phyloP scores from a whole-genome alignment of 2,329 filamentous ascomycete genomes.

The Cadophora sp. region DNA sequence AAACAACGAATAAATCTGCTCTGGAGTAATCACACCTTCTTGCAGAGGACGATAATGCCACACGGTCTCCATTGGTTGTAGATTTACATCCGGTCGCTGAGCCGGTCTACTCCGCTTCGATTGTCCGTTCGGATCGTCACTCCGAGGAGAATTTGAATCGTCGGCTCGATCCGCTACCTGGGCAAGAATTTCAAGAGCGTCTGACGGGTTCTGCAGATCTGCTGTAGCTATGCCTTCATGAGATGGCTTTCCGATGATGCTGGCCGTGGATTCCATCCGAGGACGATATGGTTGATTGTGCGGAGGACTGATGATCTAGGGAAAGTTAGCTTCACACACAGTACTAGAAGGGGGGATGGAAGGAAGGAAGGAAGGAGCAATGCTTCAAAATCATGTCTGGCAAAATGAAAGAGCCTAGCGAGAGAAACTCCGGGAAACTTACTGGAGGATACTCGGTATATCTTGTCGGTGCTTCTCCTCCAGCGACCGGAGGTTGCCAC shows the following conservation, averaged over 20 bases:
- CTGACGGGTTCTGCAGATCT: slow-evolving; percentile 44
- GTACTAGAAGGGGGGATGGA: background rate
- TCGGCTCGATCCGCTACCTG: slow-evolving; percentile 43
- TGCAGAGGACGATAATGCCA: slow-evolving; percentile 41
- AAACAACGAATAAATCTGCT: slow-evolving; percentile 41
- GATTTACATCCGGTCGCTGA: slow-evolving; percentile 22
- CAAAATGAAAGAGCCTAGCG: background rate
- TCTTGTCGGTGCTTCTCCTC: slow-evolving; percentile 31
- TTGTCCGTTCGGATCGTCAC: slow-evolving; percentile 31
- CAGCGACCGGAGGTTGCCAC: slow-evolving; percentile 29
- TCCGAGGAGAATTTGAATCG: slow-evolving; percentile 39
- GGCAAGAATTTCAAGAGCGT: slow-evolving; percentile 44
- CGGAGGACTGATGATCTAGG: slow-evolving; percentile 31
- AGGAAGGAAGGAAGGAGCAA: background rate
- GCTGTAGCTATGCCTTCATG: slow-evolving; percentile 42
- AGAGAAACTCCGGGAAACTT: slow-evolving; percentile 1
- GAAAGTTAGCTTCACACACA: slow-evolving; percentile 12
- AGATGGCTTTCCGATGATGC: slow-evolving; percentile 28
- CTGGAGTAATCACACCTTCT: slow-evolving; percentile 37
- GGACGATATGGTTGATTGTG: slow-evolving; percentile 29
- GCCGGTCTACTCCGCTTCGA: slow-evolving; percentile 25
- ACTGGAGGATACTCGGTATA: slow-evolving; percentile 36
- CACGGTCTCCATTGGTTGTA: slow-evolving; percentile 32
- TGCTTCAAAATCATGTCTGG: background rate
- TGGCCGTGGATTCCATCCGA: slow-evolving; percentile 32